These are phyloP conservation scores for Xylariaceae sp. DNA, from an alignment of 2,329 filamentous ascomycete genomes.

Conservation along the genomic window DNA sequence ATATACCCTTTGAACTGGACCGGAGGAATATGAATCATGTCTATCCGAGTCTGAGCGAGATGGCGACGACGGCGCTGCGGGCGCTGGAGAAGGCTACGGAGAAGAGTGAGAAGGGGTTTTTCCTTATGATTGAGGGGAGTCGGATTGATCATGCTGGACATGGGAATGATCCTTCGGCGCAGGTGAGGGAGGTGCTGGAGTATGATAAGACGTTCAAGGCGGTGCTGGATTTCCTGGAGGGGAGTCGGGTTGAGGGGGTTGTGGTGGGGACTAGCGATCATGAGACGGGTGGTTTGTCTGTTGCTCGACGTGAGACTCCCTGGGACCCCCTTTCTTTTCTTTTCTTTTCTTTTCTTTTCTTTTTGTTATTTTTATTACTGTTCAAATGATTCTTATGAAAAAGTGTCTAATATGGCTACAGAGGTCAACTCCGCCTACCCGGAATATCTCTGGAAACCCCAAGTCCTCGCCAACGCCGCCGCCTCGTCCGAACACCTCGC, in stretches of 20 bases:
- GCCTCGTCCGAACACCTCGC: constrained; percentile 70
- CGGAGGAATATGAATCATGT: constrained; percentile 68
- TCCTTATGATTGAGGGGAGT: constrained; percentile 96
- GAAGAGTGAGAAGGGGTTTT: constrained; percentile 87
- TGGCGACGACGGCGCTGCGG: constrained; percentile 75
- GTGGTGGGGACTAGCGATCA: constrained; percentile 92
- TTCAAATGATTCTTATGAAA: no score
- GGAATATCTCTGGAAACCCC: constrained; percentile 72
- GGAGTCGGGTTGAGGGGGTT: constrained; percentile 66
- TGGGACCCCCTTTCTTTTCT: background rate
- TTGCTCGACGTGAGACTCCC: constrained; percentile 58
- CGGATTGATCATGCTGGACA: constrained; percentile 94
- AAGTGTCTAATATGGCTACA: constrained; percentile 20
- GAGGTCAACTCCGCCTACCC: constrained; percentile 48
- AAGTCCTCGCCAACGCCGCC: constrained; percentile 68
- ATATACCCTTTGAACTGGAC: constrained; percentile 93
- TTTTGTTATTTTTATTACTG: no score
- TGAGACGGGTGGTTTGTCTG: constrained; percentile 84
- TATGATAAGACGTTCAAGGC: constrained; percentile 82
- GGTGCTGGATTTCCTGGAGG: constrained; percentile 78
- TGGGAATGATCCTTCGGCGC: constrained; percentile 74
- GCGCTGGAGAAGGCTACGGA: constrained; percentile 75
- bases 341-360: no score
- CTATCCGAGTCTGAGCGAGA: constrained; percentile 88
- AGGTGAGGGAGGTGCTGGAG: constrained; percentile 88